Base-by-base conservation (phyloP, 768 basidiomycete species). In the Phanerochaete carnosa region DNA sequence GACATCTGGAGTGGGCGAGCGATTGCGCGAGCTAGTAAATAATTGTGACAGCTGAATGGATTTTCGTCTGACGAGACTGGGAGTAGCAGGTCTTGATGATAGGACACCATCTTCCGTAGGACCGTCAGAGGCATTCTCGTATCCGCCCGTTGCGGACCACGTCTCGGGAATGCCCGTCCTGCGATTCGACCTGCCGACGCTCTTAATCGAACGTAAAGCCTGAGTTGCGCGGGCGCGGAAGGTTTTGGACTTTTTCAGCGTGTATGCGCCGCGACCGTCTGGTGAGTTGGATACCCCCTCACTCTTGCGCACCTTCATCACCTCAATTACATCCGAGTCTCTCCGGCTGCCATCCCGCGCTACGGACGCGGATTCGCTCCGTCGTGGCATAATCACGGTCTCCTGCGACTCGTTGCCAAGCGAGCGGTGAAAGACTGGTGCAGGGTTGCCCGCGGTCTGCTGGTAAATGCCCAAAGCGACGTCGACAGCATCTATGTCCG, bases 201-300 rank as follows among this genome's bases (percentile, higher is more conserved):
- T 74, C 70, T 71, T 72, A 63, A 75, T 74, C 8, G 74, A 75
- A 57, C 68, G 68, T 47, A 75, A 62, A 8, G 74, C 74, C 60
- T 75, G 69, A 22, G 67, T 63, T 5, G 74, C 74, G 7, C 74
- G 70, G 16, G 71, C 70, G 35, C 70, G 67, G 65, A 75, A 71
- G 9, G 72, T 74, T 63, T 64, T 72, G 33, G 71, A 69, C 62
- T 70, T 72, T 66, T 69, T 71, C 59, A 70, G 49, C n/a, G 64
- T 59, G 37, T 66, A 53, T 19, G 54, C 62, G 33, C 61, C 53
- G 3, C 53, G 63, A 2, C 68, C 68, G 9, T 57, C 61, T 7
- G 46, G 57, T 32, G 66, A 62, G 47, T 71, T 68, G n/a, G 60
- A 54, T 59, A 67, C 65, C 50, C 70, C 72, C 47, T 74, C 69